Base-by-base conservation (phyloP, 257 asterid species). In the Solanum gracilifrons region DNA sequence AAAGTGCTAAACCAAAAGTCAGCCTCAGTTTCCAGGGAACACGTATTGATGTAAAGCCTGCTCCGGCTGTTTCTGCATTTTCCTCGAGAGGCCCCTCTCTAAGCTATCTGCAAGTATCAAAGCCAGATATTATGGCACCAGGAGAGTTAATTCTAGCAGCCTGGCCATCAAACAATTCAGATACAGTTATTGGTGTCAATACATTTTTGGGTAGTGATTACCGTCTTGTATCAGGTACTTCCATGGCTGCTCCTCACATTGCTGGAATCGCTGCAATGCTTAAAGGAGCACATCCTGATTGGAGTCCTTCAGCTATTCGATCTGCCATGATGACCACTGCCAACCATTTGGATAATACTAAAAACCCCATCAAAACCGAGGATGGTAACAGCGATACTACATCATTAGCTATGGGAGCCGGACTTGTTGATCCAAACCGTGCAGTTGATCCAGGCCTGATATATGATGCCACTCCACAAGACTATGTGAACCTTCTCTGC, bases 401-500 rank as follows among this genome's bases (percentile, higher is more conserved):
- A 37, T 88, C 91, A 69, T 71, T 89, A 5, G 86, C 66, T 31
- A 83, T 87, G 82, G 91, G 91, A 7, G 71, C 88, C 2, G 89
- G 91, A 32, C 86, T 82, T 0, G 73, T 89, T 33, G 64, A 89
- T 83, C 91, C 87, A 82, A 86, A 86, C n/a, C 37, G 55, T 11
- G 89, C 90, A 13, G 83, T 88, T 79, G 90, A 88, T 66, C 90
- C 88, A 48, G 90, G 88, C 29, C 87, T 88, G 5, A 32, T 88
- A 64, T 86, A 88, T 82, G 90, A 88, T 31, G 84, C 66, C 5
- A 73, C 88, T 51, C 35, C 88, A 46, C 79, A 86, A 48, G 90
- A 86, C 68, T 88, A 88, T 69, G 71, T 86, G 27, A 86, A 88
- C 0, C 88, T 88, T 55, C 62, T 88, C 25, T 88, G 90, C 85